Evolutionary conservation across 495 filamentous ascomycete species (phyloP).

Genomic region (Alectoria sarmentosa): DNA sequence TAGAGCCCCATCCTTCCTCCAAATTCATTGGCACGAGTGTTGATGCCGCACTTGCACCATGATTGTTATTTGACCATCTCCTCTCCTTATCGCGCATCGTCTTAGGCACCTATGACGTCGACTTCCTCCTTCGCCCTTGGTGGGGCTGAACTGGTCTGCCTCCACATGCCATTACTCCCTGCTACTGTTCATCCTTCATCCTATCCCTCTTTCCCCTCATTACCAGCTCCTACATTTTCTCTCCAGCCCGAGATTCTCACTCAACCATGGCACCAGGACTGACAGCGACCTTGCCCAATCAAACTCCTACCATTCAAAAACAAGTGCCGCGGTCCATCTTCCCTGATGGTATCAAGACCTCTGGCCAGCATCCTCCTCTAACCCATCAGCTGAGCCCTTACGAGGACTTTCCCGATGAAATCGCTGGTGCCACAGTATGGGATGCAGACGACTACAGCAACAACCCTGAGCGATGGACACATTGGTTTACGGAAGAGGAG

Average conservation of each 20-base stretch:
- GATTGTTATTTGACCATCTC: background rate
- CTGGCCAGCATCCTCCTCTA: constrained; percentile 72
- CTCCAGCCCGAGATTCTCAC: background rate
- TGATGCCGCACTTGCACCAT: no score
- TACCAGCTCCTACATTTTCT: background rate
- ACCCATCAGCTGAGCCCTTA: constrained; percentile 62
- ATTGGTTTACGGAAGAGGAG: constrained; percentile 59
- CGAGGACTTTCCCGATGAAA: constrained; percentile 62
- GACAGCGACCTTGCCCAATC: background rate
- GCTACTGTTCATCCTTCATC: background rate
- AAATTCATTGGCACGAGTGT: background rate
- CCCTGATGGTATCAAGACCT: constrained; percentile 57
- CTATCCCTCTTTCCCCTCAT: background rate
- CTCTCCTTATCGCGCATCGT: background rate
- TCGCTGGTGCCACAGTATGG: constrained; percentile 75
- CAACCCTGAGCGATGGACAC: constrained; percentile 69
- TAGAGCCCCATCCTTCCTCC: no score
- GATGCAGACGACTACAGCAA: constrained; percentile 60
- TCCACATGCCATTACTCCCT: background rate
- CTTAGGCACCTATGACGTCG: background rate
- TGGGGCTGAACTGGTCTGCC: background rate
- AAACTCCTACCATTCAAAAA: background rate
- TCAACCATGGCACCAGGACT: constrained; percentile 17
- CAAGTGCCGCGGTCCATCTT: constrained; percentile 32
- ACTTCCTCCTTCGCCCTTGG: background rate